Evolutionary conservation across 169 alveolate genomes (phyloP), one percentile per base, ranked within the genome.

Genomic region (Ophryocystis elektroscirrha): DNA sequence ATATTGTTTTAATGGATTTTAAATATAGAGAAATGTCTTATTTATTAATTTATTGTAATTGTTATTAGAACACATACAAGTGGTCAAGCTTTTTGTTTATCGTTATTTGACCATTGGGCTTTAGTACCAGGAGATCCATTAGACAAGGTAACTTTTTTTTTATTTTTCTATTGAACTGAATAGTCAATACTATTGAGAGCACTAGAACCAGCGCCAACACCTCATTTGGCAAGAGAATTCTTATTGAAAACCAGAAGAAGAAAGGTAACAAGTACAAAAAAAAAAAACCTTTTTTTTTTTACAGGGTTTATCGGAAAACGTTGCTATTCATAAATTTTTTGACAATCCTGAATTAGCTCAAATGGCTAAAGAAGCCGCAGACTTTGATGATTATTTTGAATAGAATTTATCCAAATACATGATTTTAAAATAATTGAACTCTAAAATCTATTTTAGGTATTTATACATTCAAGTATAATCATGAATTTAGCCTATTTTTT

Each of bases 91-190:
- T 84, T 91, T 67, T 86, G 96, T 43, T 61, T 84, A 38, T 73
- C 91, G 39, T 73, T 84, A 69, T 94, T 94, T 65, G 95, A 84
- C 66, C 91, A 87, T 56, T 94, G 97, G 96, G 79, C 67, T 32
- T 73, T 85, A 12, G 96, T 89, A 22, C 97, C 96, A 23, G 97
- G 98, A 7, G 97, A 94, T 61, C 99, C 99, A 5, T 78, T 94
- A 42, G 99, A 94, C 71, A 89, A 83, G 78, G 58, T 24, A 9
- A 28, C 18, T 15, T 39, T n/a, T 20, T 7, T n/a, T 9, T 12
- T 7, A n/a, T n/a, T n/a, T n/a, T n/a, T n/a, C n/a, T n/a, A 9
- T 7, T 30, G 6, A 9, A 51, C 28, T 20, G 16, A 16, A 12
- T 24, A 37, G 22, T 55, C 87, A 0, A 84, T 93, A 28, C 63